Base-by-base conservation (phyloP, 2,329 filamentous ascomycete species). In the Parasarocladium wereldwijsianum region DNA sequence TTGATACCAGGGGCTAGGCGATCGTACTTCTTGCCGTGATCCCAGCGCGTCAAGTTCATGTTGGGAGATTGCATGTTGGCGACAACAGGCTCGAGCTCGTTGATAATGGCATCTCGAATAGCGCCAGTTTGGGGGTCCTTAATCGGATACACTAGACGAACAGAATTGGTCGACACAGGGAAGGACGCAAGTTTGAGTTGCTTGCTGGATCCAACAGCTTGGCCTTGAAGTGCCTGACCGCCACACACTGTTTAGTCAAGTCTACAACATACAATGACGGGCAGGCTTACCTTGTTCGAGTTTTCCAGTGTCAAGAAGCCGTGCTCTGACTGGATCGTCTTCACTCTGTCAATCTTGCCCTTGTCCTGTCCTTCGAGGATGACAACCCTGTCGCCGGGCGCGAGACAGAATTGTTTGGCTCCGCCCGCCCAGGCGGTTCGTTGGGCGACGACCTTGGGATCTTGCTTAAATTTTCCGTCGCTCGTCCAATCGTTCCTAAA, bases 91-190 rank as follows among this genome's bases (percentile, higher is more conserved):
- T 69, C 63, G 33, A 90, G 58, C 49, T 80, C 65, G 47, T 82
- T 71, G 50, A 93, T 74, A 43, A 93, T 66, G 35, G 81, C 74
- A 49, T 96, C 86, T 46, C 71, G 70, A 25, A 66, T 66, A 17
- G 55, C 43, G 44, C 76, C 75, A 9, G 77, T 80, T 38, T 58
- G 54, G 11, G 70, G 64, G 49, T 90, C 70, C 29, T 62, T 61
- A 32, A 92, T 60, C 14, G 82, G 75, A 46, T 82, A 73, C 28
- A 96, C 83, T 19, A 94, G 80, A 34, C 83, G 81, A 38, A 96
- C 64, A 36, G 80, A 64, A 19, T 70, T 66, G 44, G 92, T 64
- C 32, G 78, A 65, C 18, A 93, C 51, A 18, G 73, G 53, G 17
- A 24, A 27, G 10, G 17, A 24, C 14, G 6, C 14, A 14, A 22